These are phyloP conservation scores for Lodderomyces beijingensis DNA, from an alignment of 1,139 yeast species.

Conservation along the genomic window DNA sequence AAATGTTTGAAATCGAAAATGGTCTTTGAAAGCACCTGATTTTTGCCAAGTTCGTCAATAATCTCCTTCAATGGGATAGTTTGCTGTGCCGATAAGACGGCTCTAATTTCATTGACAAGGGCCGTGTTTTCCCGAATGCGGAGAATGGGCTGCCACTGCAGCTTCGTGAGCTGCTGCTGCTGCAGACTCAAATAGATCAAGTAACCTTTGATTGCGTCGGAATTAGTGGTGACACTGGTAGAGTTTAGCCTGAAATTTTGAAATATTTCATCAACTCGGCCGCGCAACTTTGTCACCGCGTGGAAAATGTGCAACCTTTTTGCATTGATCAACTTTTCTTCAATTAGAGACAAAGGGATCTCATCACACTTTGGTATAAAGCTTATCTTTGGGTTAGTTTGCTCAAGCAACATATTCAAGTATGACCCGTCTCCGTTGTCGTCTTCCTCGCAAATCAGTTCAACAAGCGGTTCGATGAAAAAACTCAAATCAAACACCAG, in stretches of 20 bases:
- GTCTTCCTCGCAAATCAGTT: conserved; percentile 7
- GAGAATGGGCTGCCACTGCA: conserved; percentile 18
- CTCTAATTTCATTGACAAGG: conserved; percentile 18
- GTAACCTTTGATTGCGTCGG: conserved; percentile 31
- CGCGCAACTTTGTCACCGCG: conserved; percentile 2
- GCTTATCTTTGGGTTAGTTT: conserved; percentile 4
- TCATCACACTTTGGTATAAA: conserved; percentile 52
- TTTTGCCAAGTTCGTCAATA: conserved; percentile 23
- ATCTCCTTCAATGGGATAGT: conserved; percentile 16
- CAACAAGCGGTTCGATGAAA: conserved; percentile 8
- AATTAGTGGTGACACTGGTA: conserved; percentile 21
- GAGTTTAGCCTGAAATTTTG: conserved; percentile 26
- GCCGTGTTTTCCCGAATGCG: conserved; percentile 14
- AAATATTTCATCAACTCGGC: conserved; percentile 1
- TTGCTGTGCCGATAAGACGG: conserved; percentile 16
- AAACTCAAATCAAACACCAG: conserved; percentile 10
- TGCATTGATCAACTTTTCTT: conserved; percentile 6
- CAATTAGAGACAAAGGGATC: conserved; percentile 72
- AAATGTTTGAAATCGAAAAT: conserved; percentile 24
- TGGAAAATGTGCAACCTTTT: conserved; percentile 11
- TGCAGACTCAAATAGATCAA: conserved; percentile 17
- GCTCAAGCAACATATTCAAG: conserved; percentile 11
- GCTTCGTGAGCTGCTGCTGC: conserved; percentile 1
- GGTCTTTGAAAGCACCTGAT: conserved; percentile 27
- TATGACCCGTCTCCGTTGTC: conserved; percentile 6